Conservation (phyloP, 495 filamentous ascomycete genomes). For the Aspergillus nidulans region DNA sequence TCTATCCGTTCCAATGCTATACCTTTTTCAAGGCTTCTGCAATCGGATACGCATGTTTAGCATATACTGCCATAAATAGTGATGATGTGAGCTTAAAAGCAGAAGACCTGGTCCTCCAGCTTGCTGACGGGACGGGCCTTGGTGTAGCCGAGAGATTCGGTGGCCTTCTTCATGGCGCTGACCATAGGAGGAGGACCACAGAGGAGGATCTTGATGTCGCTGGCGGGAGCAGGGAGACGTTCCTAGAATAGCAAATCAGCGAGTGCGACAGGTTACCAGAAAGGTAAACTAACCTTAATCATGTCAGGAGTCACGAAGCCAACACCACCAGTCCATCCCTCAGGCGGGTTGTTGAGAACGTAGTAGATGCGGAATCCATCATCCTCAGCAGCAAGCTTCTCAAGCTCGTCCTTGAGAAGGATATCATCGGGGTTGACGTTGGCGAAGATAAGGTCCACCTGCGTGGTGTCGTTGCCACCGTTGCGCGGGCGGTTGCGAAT, state of each 20-base stretch:
- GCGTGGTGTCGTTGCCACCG: conserved; percentile 71
- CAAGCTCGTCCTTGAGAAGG: conserved; percentile 84
- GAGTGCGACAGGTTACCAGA: neutral
- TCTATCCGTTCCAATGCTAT: neutral
- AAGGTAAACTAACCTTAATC: conserved; percentile 65
- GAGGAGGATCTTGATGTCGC: conserved; percentile 90
- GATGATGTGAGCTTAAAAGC: conserved; percentile 60
- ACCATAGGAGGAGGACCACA: conserved; percentile 98
- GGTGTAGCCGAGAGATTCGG: conserved; percentile 80
- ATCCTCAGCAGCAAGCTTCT: conserved; percentile 70
- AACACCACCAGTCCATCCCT: conserved; percentile 81
- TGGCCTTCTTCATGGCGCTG: conserved; percentile 93
- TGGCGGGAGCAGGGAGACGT: conserved; percentile 74
- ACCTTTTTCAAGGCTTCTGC: neutral
- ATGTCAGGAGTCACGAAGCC: conserved; percentile 94
- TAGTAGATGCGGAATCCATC: conserved; percentile 81
- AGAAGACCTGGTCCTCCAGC: conserved; percentile 96
- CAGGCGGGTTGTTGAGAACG: conserved; percentile 93
- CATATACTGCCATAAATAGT: neutral
- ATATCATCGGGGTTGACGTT: conserved; percentile 95
- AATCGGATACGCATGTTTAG: neutral
- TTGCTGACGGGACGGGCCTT: conserved; percentile 94
- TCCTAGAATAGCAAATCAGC: conserved; percentile 42
- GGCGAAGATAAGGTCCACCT: conserved; percentile 92
- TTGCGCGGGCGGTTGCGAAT: conserved; percentile 67